Evolutionary conservation across 495 filamentous ascomycete genomes (phyloP).

Genomic region (Cercophora scortea): DNA sequence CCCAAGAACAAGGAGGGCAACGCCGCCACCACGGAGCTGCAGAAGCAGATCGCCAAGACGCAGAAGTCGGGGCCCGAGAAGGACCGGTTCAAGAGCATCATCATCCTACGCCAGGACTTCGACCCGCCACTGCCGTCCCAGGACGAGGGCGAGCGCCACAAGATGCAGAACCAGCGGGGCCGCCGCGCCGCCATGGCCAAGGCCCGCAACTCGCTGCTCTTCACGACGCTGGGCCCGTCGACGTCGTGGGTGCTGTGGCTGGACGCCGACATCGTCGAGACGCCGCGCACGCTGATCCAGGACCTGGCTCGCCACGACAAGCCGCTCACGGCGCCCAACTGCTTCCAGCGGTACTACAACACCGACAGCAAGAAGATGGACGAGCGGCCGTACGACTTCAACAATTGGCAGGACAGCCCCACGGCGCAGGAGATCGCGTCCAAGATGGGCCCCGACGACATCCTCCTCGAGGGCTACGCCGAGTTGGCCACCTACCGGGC

Average conservation of each 20-base stretch:
- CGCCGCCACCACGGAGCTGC: conserved; percentile 67
- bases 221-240: conserved; percentile 91
- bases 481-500: conserved; percentile 87
- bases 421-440: conserved; percentile 64
- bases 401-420: conserved; percentile 87
- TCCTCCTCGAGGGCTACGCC: conserved; percentile 85
- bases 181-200: conserved; percentile 85
- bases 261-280: conserved; percentile 87
- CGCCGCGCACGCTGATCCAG: conserved; percentile 78
- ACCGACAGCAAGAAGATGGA: conserved; percentile 56
- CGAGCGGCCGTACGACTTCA: conserved; percentile 89
- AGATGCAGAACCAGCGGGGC: conserved; percentile 77
- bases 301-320: conserved; percentile 83
- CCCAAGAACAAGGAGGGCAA: conserved; percentile 88
- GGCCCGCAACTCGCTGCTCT: conserved; percentile 87
- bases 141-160: conserved; percentile 81
- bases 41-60: conserved; percentile 75
- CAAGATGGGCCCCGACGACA: conserved; percentile 79
- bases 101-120: conserved; percentile 92
- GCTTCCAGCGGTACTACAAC: conserved; percentile 84
- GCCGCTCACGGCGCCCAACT: conserved; percentile 88
- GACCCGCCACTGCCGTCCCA: conserved; percentile 75
- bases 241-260: conserved; percentile 97
- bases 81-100: conserved; percentile 81
- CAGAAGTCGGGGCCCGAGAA: conserved; percentile 68